These are phyloP conservation scores for Amanita pseudoporphyria DNA, from an alignment of 768 basidiomycete genomes.

Conservation along the genomic window DNA sequence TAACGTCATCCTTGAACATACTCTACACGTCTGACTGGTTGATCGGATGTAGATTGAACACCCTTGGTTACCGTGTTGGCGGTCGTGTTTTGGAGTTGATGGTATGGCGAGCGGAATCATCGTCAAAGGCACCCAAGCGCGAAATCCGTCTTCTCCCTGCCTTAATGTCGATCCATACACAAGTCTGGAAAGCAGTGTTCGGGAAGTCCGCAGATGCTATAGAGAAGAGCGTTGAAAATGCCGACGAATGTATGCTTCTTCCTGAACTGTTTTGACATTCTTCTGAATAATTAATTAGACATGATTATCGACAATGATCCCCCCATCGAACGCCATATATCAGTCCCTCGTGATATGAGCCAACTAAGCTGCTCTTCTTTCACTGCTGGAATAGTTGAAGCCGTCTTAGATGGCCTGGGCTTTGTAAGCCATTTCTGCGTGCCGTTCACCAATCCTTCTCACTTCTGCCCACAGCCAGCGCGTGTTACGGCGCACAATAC, in stretches of 20 bases:
- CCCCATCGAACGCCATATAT: conserved; percentile 81
- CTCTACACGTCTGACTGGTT: not conserved
- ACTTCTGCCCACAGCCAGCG: conserved; percentile 57
- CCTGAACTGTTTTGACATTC: conserved; percentile 1
- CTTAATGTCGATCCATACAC: conserved; percentile 90
- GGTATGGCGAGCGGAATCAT: conserved; percentile 68
- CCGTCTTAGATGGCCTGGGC: conserved; percentile 87
- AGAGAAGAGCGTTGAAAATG: conserved; percentile 93
- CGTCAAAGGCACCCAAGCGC: conserved; percentile 84
- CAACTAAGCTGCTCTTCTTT: conserved; percentile 95
- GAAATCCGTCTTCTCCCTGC: conserved; percentile 87
- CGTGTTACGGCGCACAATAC: conserved; percentile 95
- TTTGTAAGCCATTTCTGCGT: conserved; percentile 54
- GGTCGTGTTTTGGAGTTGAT: conserved; percentile 79
- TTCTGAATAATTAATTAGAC: conserved; percentile 37
- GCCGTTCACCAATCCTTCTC: not conserved
- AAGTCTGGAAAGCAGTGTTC: conserved; percentile 92
- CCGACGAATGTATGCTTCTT: conserved; percentile 75
- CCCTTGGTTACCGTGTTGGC: conserved; percentile 89
- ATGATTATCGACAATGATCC: conserved; percentile 99
- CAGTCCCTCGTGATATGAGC: conserved; percentile 90
- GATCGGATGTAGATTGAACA: conserved; percentile 72
- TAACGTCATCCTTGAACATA: conserved; percentile 23
- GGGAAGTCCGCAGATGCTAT: conserved; percentile 91
- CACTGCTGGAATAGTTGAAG: conserved; percentile 95